A percentile compares a stretch with the other conserved stretches of the same genome.
Evolutionary conservation across 1,139 yeast species (phyloP).

Genomic region (Kurtzmaniella natalensis): DNA sequence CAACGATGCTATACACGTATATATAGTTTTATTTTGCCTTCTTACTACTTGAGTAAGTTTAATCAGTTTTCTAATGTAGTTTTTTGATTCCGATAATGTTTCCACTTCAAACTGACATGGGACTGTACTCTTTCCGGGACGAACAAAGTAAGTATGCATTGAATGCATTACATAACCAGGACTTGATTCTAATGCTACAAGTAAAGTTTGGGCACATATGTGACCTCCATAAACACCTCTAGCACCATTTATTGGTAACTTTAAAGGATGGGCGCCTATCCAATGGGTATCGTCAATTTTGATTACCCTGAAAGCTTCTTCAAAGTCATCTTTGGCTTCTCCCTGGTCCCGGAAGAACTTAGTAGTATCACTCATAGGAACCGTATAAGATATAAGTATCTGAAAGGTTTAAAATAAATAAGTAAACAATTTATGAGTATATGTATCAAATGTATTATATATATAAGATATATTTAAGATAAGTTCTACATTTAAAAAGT

Average conservation of each 20-base stretch:
- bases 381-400: too few species aligned
- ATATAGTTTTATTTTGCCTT: constrained; percentile 17
- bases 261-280: constrained; percentile 35
- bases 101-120: constrained; percentile 60
- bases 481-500: too few species aligned
- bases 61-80: constrained; percentile 24
- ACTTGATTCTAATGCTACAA: constrained; percentile 54
- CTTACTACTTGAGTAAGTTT: constrained; percentile 20
- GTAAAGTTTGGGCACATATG: constrained; percentile 64
- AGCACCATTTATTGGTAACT: constrained; percentile 46
- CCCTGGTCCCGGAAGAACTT: background rate
- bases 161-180: constrained; percentile 30
- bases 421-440: too few species aligned
- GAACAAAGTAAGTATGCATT: constrained; percentile 39
- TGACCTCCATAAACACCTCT: constrained; percentile 81
- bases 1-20: constrained; percentile 30
- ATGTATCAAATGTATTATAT: too few species aligned
- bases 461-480: too few species aligned
- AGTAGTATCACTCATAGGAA: too few species aligned
- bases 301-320: constrained; percentile 35
- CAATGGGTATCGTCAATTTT: constrained; percentile 26
- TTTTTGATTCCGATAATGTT: constrained; percentile 36
- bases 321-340: constrained; percentile 17
- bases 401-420: too few species aligned
- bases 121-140: constrained; percentile 43